Conservation (phyloP, 306 rosid species). For the Coriaria nepalensis region DNA sequence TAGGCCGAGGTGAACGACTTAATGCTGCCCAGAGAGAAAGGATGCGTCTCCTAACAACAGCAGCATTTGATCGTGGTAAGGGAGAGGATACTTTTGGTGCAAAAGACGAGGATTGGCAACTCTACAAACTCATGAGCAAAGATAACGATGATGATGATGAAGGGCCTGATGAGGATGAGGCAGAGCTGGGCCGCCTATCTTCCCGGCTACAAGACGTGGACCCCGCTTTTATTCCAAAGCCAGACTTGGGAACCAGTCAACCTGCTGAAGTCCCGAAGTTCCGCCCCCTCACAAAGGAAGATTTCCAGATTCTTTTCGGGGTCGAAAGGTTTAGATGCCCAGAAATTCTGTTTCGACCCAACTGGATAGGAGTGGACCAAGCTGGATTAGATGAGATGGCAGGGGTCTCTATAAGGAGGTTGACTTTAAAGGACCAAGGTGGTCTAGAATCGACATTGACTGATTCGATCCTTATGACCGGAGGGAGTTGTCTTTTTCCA, state of each 20-base stretch:
- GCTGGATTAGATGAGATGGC: slow-evolving; percentile 90
- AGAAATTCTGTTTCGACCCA: slow-evolving; percentile 71
- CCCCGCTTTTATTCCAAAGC: slow-evolving; percentile 67
- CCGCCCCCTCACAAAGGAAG: slow-evolving; percentile 66
- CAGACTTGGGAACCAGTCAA: slow-evolving; percentile 42
- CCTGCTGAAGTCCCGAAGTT: slow-evolving; percentile 39
- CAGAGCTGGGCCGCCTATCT: slow-evolving; percentile 54
- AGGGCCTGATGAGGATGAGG: slow-evolving; percentile 57
- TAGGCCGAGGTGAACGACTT: slow-evolving; percentile 88
- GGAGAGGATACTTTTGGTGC: slow-evolving; percentile 90
- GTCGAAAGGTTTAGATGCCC: slow-evolving; percentile 96
- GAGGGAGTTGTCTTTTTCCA: slow-evolving; percentile 73
- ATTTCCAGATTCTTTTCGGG: slow-evolving; percentile 66
- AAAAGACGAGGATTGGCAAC: slow-evolving; percentile 95
- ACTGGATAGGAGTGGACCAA: slow-evolving; percentile 85
- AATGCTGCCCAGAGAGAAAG: slow-evolving; percentile 93
- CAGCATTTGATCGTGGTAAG: slow-evolving; percentile 92
- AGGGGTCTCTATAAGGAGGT: slow-evolving; percentile 70
- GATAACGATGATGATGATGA: slow-evolving; percentile 70
- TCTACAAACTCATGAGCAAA: slow-evolving; percentile 73
- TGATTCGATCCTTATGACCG: slow-evolving; percentile 58
- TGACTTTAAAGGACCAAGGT: slow-evolving; percentile 31
- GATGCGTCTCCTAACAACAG: slow-evolving; percentile 96
- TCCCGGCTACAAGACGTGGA: slow-evolving; percentile 79
- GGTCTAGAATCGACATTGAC: slow-evolving; percentile 49